Evolutionary conservation across 1,284 basidiomycete species (phyloP).

Genomic region (Pseudozyma thailandica): DNA sequence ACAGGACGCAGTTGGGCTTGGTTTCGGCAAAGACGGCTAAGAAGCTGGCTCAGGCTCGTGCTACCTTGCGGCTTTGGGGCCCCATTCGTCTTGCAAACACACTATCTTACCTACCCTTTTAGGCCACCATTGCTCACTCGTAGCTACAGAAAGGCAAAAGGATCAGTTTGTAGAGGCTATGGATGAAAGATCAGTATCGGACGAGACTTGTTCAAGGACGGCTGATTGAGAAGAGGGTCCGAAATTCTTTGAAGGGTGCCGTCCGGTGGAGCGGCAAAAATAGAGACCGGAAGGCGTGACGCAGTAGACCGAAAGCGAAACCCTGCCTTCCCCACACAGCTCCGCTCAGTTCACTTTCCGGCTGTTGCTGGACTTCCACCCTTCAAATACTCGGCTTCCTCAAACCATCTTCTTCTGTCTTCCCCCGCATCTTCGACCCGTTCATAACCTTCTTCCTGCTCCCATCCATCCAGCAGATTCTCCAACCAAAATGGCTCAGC

Average conservation of each 20-base stretch:
- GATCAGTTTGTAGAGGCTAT: no score
- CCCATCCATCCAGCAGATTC: not conserved
- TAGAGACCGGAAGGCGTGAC: not conserved
- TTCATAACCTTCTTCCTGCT: not conserved
- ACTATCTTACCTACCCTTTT: no score
- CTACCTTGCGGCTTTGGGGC: slow-evolving; percentile 4
- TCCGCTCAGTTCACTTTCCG: not conserved
- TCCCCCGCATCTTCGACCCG: not conserved
- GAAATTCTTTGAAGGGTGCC: not conserved
- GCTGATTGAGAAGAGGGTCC: not conserved
- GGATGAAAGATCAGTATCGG: no score
- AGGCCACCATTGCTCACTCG: no score
- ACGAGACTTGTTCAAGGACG: not conserved
- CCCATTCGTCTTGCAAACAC: no score
- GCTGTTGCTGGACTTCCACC: not conserved
- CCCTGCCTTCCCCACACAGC: slow-evolving; percentile 26
- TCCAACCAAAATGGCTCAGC: slow-evolving; percentile 39
- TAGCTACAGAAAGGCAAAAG: no score
- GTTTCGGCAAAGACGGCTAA: slow-evolving; percentile 31
- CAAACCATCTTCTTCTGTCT: not conserved
- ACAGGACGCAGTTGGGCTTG: not conserved
- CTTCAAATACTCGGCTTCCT: slow-evolving; percentile 10
- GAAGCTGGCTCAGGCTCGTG: not conserved
- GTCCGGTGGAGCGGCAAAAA: slow-evolving; percentile 32
- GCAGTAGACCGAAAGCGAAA: not conserved